Percentiles rank a stretch among this genome's conserved stretches.
Evolutionary conservation across 1,284 basidiomycete species (phyloP).

Genomic region (Singerocomus inundabilis): DNA sequence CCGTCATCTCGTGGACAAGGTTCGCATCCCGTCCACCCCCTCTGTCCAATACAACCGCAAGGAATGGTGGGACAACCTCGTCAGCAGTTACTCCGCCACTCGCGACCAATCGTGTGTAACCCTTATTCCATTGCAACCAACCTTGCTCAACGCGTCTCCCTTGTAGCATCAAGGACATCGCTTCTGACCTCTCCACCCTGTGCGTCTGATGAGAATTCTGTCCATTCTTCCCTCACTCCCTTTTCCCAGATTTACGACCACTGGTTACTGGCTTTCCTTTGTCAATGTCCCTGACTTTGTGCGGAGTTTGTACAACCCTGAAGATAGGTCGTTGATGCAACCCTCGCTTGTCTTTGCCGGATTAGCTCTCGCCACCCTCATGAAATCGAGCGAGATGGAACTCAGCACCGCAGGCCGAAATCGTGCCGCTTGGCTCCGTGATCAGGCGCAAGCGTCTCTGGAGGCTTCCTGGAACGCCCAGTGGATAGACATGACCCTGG

Average conservation of each 20-base stretch:
- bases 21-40: slow-evolving; percentile 40
- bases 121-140: background rate
- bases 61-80: slow-evolving; percentile 64
- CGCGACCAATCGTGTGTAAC: slow-evolving; percentile 44
- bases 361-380: slow-evolving; percentile 68
- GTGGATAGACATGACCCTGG: slow-evolving; percentile 60
- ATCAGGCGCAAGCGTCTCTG: slow-evolving; percentile 53
- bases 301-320: slow-evolving; percentile 49
- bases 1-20: slow-evolving; percentile 35
- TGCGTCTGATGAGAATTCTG: slow-evolving; percentile 34
- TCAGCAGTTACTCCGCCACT: slow-evolving; percentile 45
- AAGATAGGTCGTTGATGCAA: slow-evolving; percentile 54
- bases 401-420: slow-evolving; percentile 48
- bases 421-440: slow-evolving; percentile 52
- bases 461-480: slow-evolving; percentile 49
- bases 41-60: slow-evolving; percentile 46
- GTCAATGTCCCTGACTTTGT: slow-evolving; percentile 56
- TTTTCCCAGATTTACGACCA: slow-evolving; percentile 45
- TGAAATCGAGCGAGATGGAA: slow-evolving; percentile 69
- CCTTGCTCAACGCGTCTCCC: slow-evolving; percentile 7
- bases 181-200: slow-evolving; percentile 54
- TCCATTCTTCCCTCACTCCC: slow-evolving; percentile 9
- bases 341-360: slow-evolving; percentile 66
- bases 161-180: slow-evolving; percentile 50
- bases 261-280: slow-evolving; percentile 63